Base-by-base conservation (phyloP, 352 stramenopile genomes). In the Pythium volutum region DNA sequence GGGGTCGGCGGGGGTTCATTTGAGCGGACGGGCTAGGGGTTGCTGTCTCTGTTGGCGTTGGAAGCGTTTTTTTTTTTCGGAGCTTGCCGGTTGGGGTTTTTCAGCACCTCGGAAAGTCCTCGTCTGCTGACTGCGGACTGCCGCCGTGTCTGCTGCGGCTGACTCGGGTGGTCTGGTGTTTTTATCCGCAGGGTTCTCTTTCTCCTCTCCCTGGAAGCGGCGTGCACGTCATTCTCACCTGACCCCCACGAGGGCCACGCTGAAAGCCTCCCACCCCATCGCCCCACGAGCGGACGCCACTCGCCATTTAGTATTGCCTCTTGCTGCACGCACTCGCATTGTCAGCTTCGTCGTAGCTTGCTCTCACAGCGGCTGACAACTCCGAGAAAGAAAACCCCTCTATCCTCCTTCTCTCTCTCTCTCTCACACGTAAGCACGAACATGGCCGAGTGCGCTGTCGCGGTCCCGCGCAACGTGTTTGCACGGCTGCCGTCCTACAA, bases 401-500 rank as follows among this genome's bases (percentile, higher is more conserved):
- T 9, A 11, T 29, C 23, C 2, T 33, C 23, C 23, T 33, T 18
- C 9, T 23, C 36, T 58, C 31, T 34, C 41, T 38, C 41, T 39
- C 34, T 18, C 18, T 20, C 29, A 33, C 31, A 36, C 31, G 14
- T 11, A 36, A 36, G 31, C 31, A 36, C 51, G 27, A 26, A 9
- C 27, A 80, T 77, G 58, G 59, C 49, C 39, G 73, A 78, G 36
- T 79, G 71, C 70, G 61, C 62, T 7, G 69, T 82, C 41, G 41
- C 85, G 49, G 56, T 76, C 27, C 60, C 79, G 54, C 78, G 71
- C 66, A 86, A 86, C 58, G 82, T 95, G 58, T 95, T 92, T 65
- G 87, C 85, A 45, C 80, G 85, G 27, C 73, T 96, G 54, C 86
- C 87, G 38, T 84, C 84, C 36, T 93, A 94, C 69, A 96, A 96